Evolutionary conservation across 305 asterid genomes (phyloP).

Genomic region (Striga hermonthica): DNA sequence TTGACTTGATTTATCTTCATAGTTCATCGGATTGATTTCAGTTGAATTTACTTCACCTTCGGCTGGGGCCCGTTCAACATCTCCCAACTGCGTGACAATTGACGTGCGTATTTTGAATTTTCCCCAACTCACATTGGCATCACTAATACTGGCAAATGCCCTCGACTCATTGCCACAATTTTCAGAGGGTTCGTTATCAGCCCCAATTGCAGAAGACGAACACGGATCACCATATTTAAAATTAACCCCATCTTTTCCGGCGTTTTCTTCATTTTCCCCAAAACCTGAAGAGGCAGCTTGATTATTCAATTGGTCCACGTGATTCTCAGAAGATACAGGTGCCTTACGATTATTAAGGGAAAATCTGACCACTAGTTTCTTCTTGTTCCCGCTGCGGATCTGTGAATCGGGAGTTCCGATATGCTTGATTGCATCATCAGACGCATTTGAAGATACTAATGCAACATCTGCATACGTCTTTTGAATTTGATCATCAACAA

Average conservation of each 20-base stretch:
- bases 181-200: slow-evolving; percentile 41
- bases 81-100: slow-evolving; percentile 37
- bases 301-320: slow-evolving; percentile 36
- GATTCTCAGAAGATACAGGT: slow-evolving; percentile 40
- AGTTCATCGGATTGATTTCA: no score
- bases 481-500: slow-evolving; percentile 36
- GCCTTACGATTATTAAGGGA: slow-evolving; percentile 47
- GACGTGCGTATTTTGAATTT: slow-evolving; percentile 50
- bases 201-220: slow-evolving; percentile 42
- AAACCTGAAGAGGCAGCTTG: slow-evolving; percentile 50
- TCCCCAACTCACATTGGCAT: slow-evolving; percentile 36
- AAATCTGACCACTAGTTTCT: slow-evolving; percentile 64
- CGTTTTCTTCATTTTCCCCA: slow-evolving; percentile 37
- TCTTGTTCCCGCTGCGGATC: slow-evolving; percentile 50
- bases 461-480: slow-evolving; percentile 36
- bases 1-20: no score
- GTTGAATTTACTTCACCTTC: slow-evolving; percentile 31
- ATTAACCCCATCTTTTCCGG: slow-evolving; percentile 34
- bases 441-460: slow-evolving; percentile 38
- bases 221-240: slow-evolving; percentile 34
- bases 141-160: slow-evolving; percentile 30
- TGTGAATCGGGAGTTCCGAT: slow-evolving; percentile 40
- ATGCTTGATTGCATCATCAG: slow-evolving; percentile 40
- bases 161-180: slow-evolving; percentile 35
- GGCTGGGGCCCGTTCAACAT: slow-evolving; percentile 33